Percentiles rank a stretch among this genome's conserved stretches.
Conservation (phyloP, 1,139 yeast genomes). For the Saccharomyces hybrid region DNA sequence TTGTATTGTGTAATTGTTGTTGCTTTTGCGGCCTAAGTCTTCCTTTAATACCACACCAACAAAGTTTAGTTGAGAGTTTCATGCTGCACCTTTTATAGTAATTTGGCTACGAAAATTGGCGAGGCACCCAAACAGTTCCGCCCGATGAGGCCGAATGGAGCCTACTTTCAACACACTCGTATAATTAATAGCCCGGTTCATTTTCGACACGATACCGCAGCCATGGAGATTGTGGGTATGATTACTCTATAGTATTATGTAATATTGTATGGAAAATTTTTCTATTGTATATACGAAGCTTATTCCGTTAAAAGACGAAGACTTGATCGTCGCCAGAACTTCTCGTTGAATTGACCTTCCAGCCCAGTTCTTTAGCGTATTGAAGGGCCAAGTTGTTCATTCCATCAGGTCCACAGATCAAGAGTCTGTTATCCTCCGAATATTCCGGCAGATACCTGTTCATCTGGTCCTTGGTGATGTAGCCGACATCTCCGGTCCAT, state of each 20-base stretch:
- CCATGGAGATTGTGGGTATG: neutral
- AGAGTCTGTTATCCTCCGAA: conserved; percentile 42
- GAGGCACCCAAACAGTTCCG: conserved; percentile 1
- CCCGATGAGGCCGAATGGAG: conserved; percentile 1
- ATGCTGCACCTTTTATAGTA: neutral
- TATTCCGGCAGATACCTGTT: conserved; percentile 45
- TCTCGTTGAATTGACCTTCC: conserved; percentile 45
- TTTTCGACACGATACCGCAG: neutral
- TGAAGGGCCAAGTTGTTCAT: conserved; percentile 50
- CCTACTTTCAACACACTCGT: conserved; percentile 1
- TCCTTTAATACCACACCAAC: neutral
- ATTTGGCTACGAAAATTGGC: neutral
- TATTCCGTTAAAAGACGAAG: conserved; percentile 47
- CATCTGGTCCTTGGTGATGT: conserved; percentile 50
- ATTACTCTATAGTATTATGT: neutral
- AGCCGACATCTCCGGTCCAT: conserved; percentile 57
- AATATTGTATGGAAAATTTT: neutral
- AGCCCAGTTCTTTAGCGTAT: conserved; percentile 51
- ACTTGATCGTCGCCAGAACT: conserved; percentile 56
- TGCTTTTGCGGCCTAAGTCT: neutral
- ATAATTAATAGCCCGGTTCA: neutral
- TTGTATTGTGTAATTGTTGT: conserved; percentile 1
- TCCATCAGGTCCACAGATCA: conserved; percentile 71
- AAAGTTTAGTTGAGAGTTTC: neutral
- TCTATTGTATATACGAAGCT: neutral